Evolutionary conservation across 768 basidiomycete genomes (phyloP), one percentile per base, ranked within the genome.

Genomic region (Pluteus cervinus): DNA sequence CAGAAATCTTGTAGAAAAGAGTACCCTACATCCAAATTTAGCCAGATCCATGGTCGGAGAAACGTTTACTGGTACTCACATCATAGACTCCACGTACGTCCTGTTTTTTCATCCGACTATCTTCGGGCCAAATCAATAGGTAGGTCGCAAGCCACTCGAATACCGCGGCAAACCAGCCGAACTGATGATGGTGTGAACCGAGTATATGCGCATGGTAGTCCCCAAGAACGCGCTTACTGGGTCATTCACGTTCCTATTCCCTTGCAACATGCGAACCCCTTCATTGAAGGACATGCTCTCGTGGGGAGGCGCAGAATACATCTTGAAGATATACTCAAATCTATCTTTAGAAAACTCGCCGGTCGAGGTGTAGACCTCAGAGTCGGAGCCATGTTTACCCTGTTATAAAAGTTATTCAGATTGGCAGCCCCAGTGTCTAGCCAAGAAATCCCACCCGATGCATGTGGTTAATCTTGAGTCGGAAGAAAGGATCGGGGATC

Each of bases 341-440:
- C 65, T 56, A 0, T 46, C 46, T 24, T 60, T 51, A 46, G 69
- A 66, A 40, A 66, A 63, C 24, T 64, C 61, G 39, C 69, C 69
- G 1, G 50, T 49, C 10, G 52, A 47, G 18, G 61, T 69, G 43
- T 61, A 69, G 4, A 51, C 43, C 24, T 56, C 62, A 6, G 62
- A 48, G 48, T 69, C 66, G 16, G 68, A 70, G 10, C 68, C 67
- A 33, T 70, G 68, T 38, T 63, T 66, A 24, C 43, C 68, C 68
- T 69, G 23, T 4, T 11, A 25, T 5, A 9, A 11, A 17, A 25
- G 21, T 23, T 7, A 23, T 21, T 24, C 36, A 15, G 29, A 36
- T 6, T 21, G 18, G 7, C 5, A 21, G 3, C 39, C 17, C 16
- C 18, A 33, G 8, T 24, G 24, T 5, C 4, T 18, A 12, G 21